These are phyloP conservation scores for Arthromyces matolae DNA, from an alignment of 768 basidiomycete genomes.

Conservation along the genomic window DNA sequence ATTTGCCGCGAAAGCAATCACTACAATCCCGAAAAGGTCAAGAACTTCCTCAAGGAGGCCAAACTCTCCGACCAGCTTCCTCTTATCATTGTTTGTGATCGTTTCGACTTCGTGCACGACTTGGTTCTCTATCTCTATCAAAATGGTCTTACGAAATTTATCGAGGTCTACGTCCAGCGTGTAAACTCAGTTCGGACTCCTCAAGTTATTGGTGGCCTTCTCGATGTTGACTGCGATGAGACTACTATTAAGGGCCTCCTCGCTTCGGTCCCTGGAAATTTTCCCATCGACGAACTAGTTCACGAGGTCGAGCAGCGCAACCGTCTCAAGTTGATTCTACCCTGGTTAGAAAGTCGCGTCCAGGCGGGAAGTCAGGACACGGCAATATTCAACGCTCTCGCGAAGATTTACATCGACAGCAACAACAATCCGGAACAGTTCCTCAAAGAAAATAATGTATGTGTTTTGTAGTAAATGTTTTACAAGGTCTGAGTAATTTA, in stretches of 20 bases:
- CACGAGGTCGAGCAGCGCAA: constrained; percentile 96
- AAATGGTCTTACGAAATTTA: constrained; percentile 93
- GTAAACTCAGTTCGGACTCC: constrained; percentile 97
- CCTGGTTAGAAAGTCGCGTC: constrained; percentile 94
- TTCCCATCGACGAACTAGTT: constrained; percentile 97
- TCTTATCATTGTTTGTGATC: constrained; percentile 99
- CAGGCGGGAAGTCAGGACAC: constrained; percentile 93
- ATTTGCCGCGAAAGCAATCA: constrained; percentile 96
- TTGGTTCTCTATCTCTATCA: constrained; percentile 98
- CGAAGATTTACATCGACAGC: constrained; percentile 98
- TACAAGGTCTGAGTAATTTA: background rate
- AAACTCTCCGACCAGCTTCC: constrained; percentile 95
- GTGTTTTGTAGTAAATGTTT: constrained; percentile 25
- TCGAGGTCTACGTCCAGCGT: constrained; percentile 99
- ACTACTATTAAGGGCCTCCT: constrained; percentile 91
- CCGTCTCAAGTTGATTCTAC: constrained; percentile 91
- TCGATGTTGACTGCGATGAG: constrained; percentile 99
- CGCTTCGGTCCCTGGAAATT: constrained; percentile 91
- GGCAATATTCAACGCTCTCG: constrained; percentile 93
- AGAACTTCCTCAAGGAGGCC: constrained; percentile 99
- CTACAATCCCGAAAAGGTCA: constrained; percentile 99
- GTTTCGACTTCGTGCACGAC: constrained; percentile 99
- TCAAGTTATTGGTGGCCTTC: constrained; percentile 92
- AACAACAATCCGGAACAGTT: constrained; percentile 98
- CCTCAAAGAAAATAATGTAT: constrained; percentile 96